A percentile compares a stretch with the other conserved stretches of the same genome.
Evolutionary conservation across 495 filamentous ascomycete species (phyloP).

Genomic region (Xylaria scruposa): DNA sequence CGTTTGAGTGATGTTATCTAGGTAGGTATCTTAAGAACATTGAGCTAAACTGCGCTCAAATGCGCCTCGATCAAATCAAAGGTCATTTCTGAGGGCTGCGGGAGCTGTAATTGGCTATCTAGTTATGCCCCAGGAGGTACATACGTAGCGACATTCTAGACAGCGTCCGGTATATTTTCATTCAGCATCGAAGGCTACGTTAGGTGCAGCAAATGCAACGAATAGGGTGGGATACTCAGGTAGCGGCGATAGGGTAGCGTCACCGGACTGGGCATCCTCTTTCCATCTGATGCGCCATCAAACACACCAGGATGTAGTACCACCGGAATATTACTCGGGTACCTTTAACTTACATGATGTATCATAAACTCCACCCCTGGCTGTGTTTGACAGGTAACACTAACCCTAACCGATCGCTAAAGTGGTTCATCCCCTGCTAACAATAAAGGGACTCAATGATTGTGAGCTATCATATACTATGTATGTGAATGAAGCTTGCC

Average conservation of each 20-base stretch:
- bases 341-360: neutral
- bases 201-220: neutral
- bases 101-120: slow-evolving; percentile 3
- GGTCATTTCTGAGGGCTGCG: neutral
- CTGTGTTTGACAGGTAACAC: neutral
- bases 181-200: no score
- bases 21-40: no score
- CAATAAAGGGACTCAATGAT: neutral
- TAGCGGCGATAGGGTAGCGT: neutral
- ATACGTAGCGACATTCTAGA: neutral
- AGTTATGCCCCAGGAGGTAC: no score
- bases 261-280: neutral
- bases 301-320: neutral
- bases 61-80: neutral
- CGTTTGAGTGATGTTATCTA: neutral
- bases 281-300: neutral
- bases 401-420: neutral
- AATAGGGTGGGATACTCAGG: neutral
- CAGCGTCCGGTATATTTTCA: neutral
- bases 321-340: neutral
- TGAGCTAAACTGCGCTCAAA: neutral
- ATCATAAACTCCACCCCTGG: neutral
- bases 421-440: neutral
- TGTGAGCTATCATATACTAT: no score
- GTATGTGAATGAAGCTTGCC: neutral